Evolutionary conservation across 2,329 filamentous ascomycete genomes (phyloP), one percentile per base, ranked within the genome.

Genomic region (Alternaria sp.): DNA sequence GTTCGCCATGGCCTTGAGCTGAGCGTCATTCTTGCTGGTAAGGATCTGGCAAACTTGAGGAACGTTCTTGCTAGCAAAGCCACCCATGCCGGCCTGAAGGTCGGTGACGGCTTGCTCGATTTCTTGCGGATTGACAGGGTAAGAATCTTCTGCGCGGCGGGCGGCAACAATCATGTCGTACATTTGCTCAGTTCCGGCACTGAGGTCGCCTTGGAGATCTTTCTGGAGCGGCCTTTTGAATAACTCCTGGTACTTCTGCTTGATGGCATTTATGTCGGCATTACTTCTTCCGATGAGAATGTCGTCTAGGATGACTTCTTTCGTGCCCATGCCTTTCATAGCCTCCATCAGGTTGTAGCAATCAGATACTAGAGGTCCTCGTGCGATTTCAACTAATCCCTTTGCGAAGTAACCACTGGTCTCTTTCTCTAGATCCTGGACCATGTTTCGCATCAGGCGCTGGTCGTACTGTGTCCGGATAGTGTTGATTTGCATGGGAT

Each of bases 231-330:
- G 83, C 20, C 85, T 85, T 38, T 83, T 82, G 81, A 89, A 93
- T 1, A 85, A 87, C 16, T 85, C 85, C 44, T 89, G 85, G 76
- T 96, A 98, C 18, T 88, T 86, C 47, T 83, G 79, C 81, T 96
- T 96, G 83, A 99, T 97, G 39, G 92, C 92, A 54, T 87, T 85
- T 39, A 99, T 83, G 70, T 98, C 94, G 34, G 93, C 93, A 72
- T 98, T 98, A 36, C 89, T 91, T 36, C 94, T 87, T 8, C 89
- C 86, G 4, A 97, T 86, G 2, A 98, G 84, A 6, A 97, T 86
- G 69, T 98, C 94, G 75, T 97, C 95, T 51, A 99, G 84, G 1
- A 95, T 84, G 55, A 83, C 82, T 75, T 98, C 94, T 71, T 96
- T 96, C 0, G 94, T 98, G 7, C 95, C 95, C 1, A 88, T 76